Percentiles rank a stretch among this genome's conserved stretches.
phyloP scores from a whole-genome alignment of 805 yeast species.

The Candida pini region DNA sequence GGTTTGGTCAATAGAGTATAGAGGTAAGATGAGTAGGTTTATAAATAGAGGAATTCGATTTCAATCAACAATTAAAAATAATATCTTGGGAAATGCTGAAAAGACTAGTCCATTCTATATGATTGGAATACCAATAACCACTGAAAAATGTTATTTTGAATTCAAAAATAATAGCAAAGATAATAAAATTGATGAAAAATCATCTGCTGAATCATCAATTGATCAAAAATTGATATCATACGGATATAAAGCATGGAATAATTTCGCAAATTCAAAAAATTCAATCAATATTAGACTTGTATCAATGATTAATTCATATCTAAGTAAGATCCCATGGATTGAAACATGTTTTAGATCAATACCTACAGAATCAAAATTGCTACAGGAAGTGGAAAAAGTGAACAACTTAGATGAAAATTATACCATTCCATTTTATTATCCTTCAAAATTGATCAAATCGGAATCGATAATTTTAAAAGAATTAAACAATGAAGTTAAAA shows the following conservation, averaged over 20 bases:
- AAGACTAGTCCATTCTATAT: conserved; percentile 52
- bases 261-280: conserved; percentile 48
- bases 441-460: conserved; percentile 32
- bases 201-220: conserved; percentile 29
- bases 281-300: conserved; percentile 58
- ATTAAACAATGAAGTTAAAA: conserved; percentile 35
- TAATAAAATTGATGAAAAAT: conserved; percentile 27
- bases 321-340: conserved; percentile 70
- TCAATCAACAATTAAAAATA: no score
- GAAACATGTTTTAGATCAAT: conserved; percentile 71
- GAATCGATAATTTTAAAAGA: conserved; percentile 30
- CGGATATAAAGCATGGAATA: conserved; percentile 59
- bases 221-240: conserved; percentile 39
- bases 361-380: conserved; percentile 55
- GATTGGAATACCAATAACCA: conserved; percentile 67
- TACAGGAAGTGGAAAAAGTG: conserved; percentile 14
- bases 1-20: no score
- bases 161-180: conserved; percentile 68
- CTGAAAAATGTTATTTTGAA: conserved; percentile 54
- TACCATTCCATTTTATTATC: conserved; percentile 49
- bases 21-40: no score
- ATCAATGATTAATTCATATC: conserved; percentile 40
- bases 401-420: no score
- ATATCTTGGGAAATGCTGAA: no score
- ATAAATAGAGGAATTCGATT: no score